A percentile compares a stretch with the other conserved stretches of the same genome.
Evolutionary conservation across 1,284 basidiomycete species (phyloP).

Genomic region (Pseudozyma sp.): DNA sequence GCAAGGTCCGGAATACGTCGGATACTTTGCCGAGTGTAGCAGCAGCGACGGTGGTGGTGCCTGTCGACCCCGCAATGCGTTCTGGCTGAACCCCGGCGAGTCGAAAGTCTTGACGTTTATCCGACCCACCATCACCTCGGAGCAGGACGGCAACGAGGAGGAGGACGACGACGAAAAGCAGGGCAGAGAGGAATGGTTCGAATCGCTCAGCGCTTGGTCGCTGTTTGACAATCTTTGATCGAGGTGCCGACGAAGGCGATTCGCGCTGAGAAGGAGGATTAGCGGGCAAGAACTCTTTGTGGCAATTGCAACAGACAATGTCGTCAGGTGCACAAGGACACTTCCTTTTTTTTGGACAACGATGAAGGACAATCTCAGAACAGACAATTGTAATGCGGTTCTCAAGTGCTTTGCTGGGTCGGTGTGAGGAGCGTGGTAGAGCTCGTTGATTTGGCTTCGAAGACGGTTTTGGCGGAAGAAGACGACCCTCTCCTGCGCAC

Average conservation of each 20-base stretch:
- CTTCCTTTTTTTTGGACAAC: too few species aligned
- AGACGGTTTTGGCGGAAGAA: too few species aligned
- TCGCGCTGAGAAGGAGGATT: too few species aligned
- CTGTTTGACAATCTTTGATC: conserved; percentile 20
- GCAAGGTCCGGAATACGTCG: conserved; percentile 74
- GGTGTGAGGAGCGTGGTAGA: too few species aligned
- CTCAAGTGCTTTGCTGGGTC: too few species aligned
- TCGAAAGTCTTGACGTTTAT: conserved; percentile 6
- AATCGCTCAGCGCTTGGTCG: background rate
- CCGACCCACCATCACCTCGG: background rate
- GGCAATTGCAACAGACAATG: too few species aligned
- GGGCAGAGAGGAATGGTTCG: background rate
- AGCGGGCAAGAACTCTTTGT: too few species aligned
- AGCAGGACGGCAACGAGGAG: background rate
- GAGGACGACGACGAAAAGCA: background rate
- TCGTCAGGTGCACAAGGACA: too few species aligned
- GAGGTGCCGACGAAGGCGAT: background rate
- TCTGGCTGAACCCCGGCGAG: conserved; percentile 30
- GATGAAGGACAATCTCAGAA: too few species aligned
- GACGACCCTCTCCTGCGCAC: too few species aligned
- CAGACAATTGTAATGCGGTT: too few species aligned
- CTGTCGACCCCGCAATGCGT: conserved; percentile 16
- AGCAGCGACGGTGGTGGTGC: background rate
- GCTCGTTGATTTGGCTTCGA: too few species aligned
- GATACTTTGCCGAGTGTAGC: conserved; percentile 70